A percentile compares a stretch with the other conserved stretches of the same genome.
phyloP scores from a whole-genome alignment of 192 early-diverging fungal species.

The Coemansia furcata region DNA sequence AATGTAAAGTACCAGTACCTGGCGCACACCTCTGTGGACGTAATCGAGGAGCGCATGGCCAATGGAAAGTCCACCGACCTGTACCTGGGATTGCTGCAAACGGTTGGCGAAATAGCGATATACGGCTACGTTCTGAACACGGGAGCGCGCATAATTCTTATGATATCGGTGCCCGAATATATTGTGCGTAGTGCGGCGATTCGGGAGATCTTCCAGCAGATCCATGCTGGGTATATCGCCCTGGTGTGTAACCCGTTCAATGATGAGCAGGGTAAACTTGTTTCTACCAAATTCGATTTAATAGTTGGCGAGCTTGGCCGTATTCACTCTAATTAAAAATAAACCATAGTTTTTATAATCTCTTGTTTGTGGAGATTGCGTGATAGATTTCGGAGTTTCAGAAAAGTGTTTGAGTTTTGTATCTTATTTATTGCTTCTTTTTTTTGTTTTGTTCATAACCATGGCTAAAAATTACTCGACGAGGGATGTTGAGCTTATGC shows the following conservation, averaged over 20 bases:
- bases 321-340: not conserved
- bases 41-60: slow-evolving; percentile 65
- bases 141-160: slow-evolving; percentile 68
- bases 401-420: too few species aligned
- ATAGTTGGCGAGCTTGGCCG: slow-evolving; percentile 8
- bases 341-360: not conserved
- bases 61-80: slow-evolving; percentile 65
- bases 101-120: slow-evolving; percentile 87
- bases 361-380: too few species aligned
- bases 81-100: slow-evolving; percentile 84
- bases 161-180: slow-evolving; percentile 74
- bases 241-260: slow-evolving; percentile 87
- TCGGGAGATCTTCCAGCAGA: slow-evolving; percentile 68
- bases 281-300: slow-evolving; percentile 7
- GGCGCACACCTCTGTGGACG: slow-evolving; percentile 87
- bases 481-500: slow-evolving; percentile 66
- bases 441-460: not conserved
- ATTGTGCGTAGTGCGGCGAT: slow-evolving; percentile 69
- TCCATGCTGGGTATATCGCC: slow-evolving; percentile 80
- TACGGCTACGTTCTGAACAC: slow-evolving; percentile 92
- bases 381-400: too few species aligned
- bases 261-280: slow-evolving; percentile 52
- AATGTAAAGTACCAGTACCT: slow-evolving; percentile 89
- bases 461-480: slow-evolving; percentile 5
- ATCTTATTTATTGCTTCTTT: not conserved